These are phyloP conservation scores for Pichia sp. DNA, from an alignment of 1,139 yeast species.

Conservation along the genomic window DNA sequence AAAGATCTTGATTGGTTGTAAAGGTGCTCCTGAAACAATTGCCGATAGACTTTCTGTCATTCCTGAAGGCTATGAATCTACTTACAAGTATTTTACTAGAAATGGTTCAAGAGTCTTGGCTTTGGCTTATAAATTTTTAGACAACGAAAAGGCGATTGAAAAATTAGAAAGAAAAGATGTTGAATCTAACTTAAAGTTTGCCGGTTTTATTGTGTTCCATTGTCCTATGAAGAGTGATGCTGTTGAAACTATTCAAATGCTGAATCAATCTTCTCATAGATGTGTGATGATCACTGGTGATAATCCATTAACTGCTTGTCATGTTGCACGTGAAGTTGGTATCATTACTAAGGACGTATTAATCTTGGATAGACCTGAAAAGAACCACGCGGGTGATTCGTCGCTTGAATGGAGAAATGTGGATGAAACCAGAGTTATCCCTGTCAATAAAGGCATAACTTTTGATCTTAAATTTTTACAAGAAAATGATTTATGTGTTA, in stretches of 20 bases:
- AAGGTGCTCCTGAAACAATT: conserved; percentile 99
- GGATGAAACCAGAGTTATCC: conserved; percentile 64
- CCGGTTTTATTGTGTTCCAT: conserved; percentile 93
- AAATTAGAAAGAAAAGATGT: conserved; percentile 62
- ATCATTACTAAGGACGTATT: conserved; percentile 78
- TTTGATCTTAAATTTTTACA: conserved; percentile 53
- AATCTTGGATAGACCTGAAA: conserved; percentile 79
- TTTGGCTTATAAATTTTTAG: conserved; percentile 71
- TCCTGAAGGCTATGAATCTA: conserved; percentile 77
- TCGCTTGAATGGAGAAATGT: conserved; percentile 82
- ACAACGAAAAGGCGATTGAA: conserved; percentile 39
- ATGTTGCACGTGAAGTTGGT: conserved; percentile 89
- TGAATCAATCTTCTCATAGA: conserved; percentile 92
- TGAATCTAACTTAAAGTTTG: conserved; percentile 70
- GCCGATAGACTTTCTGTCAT: conserved; percentile 63
- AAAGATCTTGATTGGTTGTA: conserved; percentile 73
- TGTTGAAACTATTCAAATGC: conserved; percentile 79
- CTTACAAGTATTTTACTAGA: conserved; percentile 86
- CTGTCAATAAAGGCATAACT: conserved; percentile 49
- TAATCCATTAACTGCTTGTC: conserved; percentile 96
- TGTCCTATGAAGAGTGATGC: conserved; percentile 97
- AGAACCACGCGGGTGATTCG: conserved; percentile 38
- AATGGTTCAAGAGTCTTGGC: conserved; percentile 96
- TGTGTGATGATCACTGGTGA: conserved; percentile 98
- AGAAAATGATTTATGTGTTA: conserved; percentile 79